Conservation (phyloP, 257 asterid genomes). For the Solanum infundibuliforme region DNA sequence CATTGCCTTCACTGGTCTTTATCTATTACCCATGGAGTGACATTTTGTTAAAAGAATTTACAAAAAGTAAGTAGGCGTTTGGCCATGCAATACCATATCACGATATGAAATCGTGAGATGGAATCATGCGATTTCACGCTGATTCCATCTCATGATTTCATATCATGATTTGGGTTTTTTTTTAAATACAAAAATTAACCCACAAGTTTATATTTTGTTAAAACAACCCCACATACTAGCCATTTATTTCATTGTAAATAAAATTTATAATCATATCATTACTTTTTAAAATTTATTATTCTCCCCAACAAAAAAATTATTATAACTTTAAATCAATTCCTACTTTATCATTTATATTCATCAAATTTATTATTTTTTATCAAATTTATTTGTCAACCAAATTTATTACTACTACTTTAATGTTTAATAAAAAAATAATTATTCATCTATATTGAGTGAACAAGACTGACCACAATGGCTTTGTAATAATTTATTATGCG, state of each 20-base stretch:
- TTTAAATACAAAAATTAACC: too few species aligned
- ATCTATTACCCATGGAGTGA: not conserved
- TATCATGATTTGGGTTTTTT: not conserved
- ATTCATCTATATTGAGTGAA: not conserved
- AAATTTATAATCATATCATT: not conserved
- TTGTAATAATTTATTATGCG: too few species aligned
- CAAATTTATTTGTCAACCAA: too few species aligned
- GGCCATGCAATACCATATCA: too few species aligned
- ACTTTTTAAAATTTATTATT: too few species aligned
- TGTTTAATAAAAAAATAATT: too few species aligned
- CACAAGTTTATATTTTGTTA: not conserved
- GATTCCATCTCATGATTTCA: too few species aligned
- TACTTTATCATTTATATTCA: not conserved
- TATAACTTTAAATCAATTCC: not conserved
- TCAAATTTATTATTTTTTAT: too few species aligned
- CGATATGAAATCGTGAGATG: too few species aligned
- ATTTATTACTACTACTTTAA: too few species aligned
- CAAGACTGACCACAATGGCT: too few species aligned
- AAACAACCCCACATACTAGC: not conserved
- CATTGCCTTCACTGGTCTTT: not conserved
- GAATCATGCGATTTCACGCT: too few species aligned
- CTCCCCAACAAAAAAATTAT: not conserved
- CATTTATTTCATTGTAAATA: not conserved
- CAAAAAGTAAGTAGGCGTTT: not conserved
- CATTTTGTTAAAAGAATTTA: not conserved